These are phyloP conservation scores for Blastocladiella emersonii DNA, from an alignment of 371 early-diverging fungal genomes.

Conservation along the genomic window DNA sequence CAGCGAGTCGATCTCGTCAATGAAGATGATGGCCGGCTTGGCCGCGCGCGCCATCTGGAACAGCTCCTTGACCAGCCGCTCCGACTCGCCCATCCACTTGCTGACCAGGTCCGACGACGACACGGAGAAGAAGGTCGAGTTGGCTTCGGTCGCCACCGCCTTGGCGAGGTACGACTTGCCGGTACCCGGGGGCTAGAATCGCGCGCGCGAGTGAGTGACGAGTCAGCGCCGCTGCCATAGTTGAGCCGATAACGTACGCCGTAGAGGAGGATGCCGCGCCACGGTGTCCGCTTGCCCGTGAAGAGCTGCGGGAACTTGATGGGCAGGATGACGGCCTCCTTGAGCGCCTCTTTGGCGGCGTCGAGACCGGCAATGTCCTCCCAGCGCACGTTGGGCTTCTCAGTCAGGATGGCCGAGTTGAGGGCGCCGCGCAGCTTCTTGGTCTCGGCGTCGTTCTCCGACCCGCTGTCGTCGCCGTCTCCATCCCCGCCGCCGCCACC, in stretches of 20 bases:
- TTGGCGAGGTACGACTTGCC: conserved; percentile 96
- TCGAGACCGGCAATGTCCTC: conserved; percentile 97
- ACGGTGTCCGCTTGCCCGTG: conserved; percentile 87
- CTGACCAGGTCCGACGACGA: conserved; percentile 89
- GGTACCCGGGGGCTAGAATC: conserved; percentile 96
- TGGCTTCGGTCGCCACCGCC: conserved; percentile 92
- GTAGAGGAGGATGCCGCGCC: conserved; percentile 93
- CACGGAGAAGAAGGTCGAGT: conserved; percentile 88
- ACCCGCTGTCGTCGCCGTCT: conserved; percentile 51
- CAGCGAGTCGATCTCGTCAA: conserved; percentile 96
- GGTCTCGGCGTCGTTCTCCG: conserved; percentile 72
- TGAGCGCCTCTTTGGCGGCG: conserved; percentile 93
- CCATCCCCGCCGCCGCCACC: conserved; percentile 30
- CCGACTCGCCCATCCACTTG: conserved; percentile 97
- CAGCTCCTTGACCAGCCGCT: conserved; percentile 80
- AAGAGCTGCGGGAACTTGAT: conserved; percentile 94
- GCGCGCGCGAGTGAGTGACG: conserved; percentile 12
- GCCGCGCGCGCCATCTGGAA: conserved; percentile 87
- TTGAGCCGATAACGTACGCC: conserved; percentile 55
- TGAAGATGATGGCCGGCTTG: conserved; percentile 90
- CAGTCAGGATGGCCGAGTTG: conserved; percentile 75
- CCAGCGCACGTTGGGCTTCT: conserved; percentile 92
- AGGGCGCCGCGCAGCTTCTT: conserved; percentile 73
- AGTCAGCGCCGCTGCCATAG: too few relatives aligned
- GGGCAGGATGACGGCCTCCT: conserved; percentile 97